Percentiles rank a stretch among this genome's conserved stretches.
These are phyloP conservation scores for Penstemon eatonii DNA, from an alignment of 257 asterid species.

Conservation along the genomic window DNA sequence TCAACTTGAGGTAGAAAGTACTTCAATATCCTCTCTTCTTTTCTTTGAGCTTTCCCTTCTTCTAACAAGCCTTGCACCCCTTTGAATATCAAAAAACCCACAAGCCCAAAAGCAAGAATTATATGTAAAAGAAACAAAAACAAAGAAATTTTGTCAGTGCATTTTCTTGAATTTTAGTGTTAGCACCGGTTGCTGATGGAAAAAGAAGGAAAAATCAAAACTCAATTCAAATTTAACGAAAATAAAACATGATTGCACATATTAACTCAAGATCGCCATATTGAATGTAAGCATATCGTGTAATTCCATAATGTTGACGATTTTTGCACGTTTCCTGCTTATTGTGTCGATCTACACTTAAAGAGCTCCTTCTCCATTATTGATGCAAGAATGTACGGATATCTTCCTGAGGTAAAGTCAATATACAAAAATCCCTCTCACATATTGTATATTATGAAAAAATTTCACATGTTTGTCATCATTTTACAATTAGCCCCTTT, in stretches of 20 bases:
- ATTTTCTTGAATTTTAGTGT: constrained; percentile 76
- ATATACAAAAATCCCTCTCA: no score
- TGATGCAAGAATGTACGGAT: no score
- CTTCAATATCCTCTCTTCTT: constrained; percentile 54
- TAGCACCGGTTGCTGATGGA: constrained; percentile 52
- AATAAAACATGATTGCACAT: not conserved
- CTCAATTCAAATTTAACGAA: constrained; percentile 24
- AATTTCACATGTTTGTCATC: no score
- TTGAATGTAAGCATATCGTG: no score
- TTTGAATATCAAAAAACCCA: constrained; percentile 69
- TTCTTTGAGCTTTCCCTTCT: constrained; percentile 48
- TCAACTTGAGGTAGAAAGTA: constrained; percentile 87
- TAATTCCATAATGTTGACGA: no score
- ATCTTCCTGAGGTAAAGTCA: no score
- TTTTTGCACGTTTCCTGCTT: no score
- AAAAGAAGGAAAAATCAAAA: not conserved
- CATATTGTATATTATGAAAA: no score
- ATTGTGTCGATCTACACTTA: no score
- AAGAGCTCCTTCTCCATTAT: no score
- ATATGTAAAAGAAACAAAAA: constrained; percentile 68
- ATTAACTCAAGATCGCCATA: no score
- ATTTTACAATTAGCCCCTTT: no score
- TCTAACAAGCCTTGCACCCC: constrained; percentile 67
- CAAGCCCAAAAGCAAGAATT: constrained; percentile 58
- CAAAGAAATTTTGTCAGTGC: constrained; percentile 85